These are phyloP conservation scores for Apiospora marii DNA, from an alignment of 2,329 filamentous ascomycete genomes.

Conservation along the genomic window DNA sequence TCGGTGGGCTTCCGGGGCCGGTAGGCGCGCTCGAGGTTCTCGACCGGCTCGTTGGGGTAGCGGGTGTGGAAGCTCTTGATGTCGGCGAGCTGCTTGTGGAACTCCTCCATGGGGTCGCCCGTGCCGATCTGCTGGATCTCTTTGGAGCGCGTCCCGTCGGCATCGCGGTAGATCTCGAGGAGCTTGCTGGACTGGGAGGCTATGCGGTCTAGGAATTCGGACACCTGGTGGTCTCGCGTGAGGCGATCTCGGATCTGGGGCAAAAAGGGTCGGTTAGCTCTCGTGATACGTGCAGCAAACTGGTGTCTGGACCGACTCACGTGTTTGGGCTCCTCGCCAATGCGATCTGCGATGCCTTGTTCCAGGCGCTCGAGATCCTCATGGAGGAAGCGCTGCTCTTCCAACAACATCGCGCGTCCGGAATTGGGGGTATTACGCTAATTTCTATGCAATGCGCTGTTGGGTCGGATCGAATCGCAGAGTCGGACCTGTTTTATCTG, in stretches of 20 bases:
- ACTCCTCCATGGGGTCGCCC: slow-evolving; percentile 88
- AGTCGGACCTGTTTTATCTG: background rate
- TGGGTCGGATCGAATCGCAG: too few relatives aligned
- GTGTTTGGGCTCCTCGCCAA: slow-evolving; percentile 87
- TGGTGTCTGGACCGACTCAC: slow-evolving; percentile 56
- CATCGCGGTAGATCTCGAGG: slow-evolving; percentile 84
- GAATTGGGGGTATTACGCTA: too few relatives aligned
- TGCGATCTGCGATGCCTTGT: slow-evolving; percentile 89
- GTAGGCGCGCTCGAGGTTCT: slow-evolving; percentile 94
- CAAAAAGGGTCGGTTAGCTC: background rate
- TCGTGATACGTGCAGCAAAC: background rate
- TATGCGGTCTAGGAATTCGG: slow-evolving; percentile 86
- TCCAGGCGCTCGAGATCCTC: slow-evolving; percentile 97
- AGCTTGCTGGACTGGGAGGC: slow-evolving; percentile 84
- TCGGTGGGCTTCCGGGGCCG: slow-evolving; percentile 71
- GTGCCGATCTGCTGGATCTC: slow-evolving; percentile 86
- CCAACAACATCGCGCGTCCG: slow-evolving; percentile 72
- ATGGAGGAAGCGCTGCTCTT: slow-evolving; percentile 92
- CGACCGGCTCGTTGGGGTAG: slow-evolving; percentile 93
- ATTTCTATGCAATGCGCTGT: background rate
- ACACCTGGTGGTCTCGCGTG: slow-evolving; percentile 90
- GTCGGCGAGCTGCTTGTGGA: slow-evolving; percentile 83
- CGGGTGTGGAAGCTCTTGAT: slow-evolving; percentile 88
- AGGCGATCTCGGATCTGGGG: slow-evolving; percentile 84
- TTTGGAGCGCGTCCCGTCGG: slow-evolving; percentile 72